Evolutionary conservation across 441 rosid genomes (phyloP).

Genomic region (Iberis amara): DNA sequence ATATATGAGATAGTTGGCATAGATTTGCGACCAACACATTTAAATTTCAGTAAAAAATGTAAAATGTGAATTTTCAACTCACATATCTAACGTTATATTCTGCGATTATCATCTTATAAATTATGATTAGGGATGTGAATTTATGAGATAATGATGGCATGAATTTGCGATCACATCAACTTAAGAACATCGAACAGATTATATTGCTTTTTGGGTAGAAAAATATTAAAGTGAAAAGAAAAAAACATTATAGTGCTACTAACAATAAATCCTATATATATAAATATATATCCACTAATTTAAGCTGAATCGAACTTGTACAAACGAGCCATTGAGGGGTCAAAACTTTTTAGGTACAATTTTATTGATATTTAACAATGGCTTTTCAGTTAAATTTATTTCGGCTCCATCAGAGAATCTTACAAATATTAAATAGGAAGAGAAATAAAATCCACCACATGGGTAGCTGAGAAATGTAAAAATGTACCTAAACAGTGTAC

Average conservation of each 20-base stretch:
- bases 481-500: constrained; percentile 1
- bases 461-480: constrained; percentile 28
- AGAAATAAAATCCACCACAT: constrained; percentile 34
- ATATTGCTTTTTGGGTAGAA: background rate
- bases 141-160: background rate
- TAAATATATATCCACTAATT: background rate
- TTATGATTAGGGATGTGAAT: too few species aligned
- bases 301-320: constrained; percentile 11
- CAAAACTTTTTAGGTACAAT: constrained; percentile 9
- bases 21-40: too few species aligned
- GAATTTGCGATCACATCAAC: background rate
- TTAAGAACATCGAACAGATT: background rate
- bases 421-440: too few species aligned
- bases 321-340: constrained; percentile 13
- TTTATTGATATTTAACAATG: background rate
- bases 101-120: too few species aligned
- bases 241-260: too few species aligned
- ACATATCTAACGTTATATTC: too few species aligned
- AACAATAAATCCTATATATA: background rate
- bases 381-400: constrained; percentile 11
- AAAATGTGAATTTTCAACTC: too few species aligned
- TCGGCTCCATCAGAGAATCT: too few species aligned
- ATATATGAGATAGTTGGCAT: too few species aligned
- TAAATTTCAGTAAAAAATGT: too few species aligned
- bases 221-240: background rate